Conservation (phyloP, 1,284 basidiomycete genomes). For the Ustilago xerochloae region DNA sequence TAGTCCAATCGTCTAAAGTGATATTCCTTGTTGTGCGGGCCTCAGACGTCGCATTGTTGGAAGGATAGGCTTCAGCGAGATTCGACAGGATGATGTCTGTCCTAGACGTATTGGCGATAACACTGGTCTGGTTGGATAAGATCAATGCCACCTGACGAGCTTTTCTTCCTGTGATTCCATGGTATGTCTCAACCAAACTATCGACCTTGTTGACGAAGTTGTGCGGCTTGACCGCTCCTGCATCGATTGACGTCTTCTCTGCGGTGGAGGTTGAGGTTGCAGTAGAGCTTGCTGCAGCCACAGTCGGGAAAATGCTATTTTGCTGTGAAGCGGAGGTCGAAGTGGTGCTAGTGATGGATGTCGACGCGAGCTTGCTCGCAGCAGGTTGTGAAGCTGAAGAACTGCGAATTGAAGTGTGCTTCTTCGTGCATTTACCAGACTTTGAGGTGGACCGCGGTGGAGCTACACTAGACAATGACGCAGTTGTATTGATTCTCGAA, state of each 20-base stretch:
- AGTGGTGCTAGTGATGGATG: slow-evolving; percentile 4
- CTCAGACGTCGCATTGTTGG: slow-evolving; percentile 4
- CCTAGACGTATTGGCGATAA: slow-evolving; percentile 20
- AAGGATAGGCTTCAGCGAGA: slow-evolving; percentile 19
- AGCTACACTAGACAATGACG: not conserved
- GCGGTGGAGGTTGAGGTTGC: not conserved
- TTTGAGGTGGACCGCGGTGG: slow-evolving; percentile 8
- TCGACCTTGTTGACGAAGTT: slow-evolving; percentile 30
- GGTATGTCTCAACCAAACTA: slow-evolving; percentile 15
- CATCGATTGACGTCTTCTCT: not conserved
- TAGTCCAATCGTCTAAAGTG: not conserved
- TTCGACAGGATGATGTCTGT: slow-evolving; percentile 18
- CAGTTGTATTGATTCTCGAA: not conserved
- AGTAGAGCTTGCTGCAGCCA: slow-evolving; percentile 1
- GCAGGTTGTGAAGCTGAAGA: slow-evolving; percentile 1
- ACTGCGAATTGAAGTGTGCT: slow-evolving; percentile 9
- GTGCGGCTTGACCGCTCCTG: slow-evolving; percentile 5
- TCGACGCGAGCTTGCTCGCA: slow-evolving; percentile 8
- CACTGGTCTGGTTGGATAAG: slow-evolving; percentile 25
- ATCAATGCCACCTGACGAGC: slow-evolving; percentile 36
- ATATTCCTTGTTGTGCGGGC: slow-evolving; percentile 13
- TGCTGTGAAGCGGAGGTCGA: slow-evolving; percentile 10
- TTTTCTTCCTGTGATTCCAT: slow-evolving; percentile 35
- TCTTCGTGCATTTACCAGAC: slow-evolving; percentile 11
- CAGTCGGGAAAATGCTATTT: slow-evolving; percentile 15